Base-by-base conservation (phyloP, 345 rosid species). In the Raphanus sativus region DNA sequence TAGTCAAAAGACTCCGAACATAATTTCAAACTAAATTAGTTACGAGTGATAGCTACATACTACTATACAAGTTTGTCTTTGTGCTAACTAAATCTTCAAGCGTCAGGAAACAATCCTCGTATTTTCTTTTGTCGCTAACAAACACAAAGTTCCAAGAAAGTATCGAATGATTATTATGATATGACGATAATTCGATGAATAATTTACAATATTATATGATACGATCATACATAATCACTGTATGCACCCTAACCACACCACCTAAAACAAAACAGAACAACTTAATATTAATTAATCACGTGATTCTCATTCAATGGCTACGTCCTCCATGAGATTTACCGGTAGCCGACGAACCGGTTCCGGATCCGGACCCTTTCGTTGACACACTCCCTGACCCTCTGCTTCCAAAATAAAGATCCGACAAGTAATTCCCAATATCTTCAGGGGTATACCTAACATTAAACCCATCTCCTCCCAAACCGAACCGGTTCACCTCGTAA, bases 381-480 rank as follows among this genome's bases (percentile, higher is more conserved):
- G 75, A 71, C 2, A 30, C 76, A 62, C 65, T 74, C 72, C 81
- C 84, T 33, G 84, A 71, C 69, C 79, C 84, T 69, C 81, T 70
- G 4, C 69, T 62, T 5, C 74, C 87, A 32, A 65, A 79, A 71
- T 85, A 84, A 25, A 89, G 67, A 69, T 86, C 93, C 3, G 84
- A 89, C 26, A 91, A 52, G 81, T 85, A 86, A 71, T 89, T 88
- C 10, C 71, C 90, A 15, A 91, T 25, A 75, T 91, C 97, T 33
- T 87, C 89, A 30, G 98, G 97, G 84, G 94, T 68, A 85, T 79
- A 91, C 64, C 85, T 84, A 81, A 86, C 85, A 70, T 77, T 76
- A 8, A 73, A 15, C 9, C 62, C 32, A 63, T 76, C 83, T 71
- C 79, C 77, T 10, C 60, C 68, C 59, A 76, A 63, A 54, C 42